phyloP scores from a whole-genome alignment of 2,329 filamentous ascomycete species.

The Cadophora malorum region DNA sequence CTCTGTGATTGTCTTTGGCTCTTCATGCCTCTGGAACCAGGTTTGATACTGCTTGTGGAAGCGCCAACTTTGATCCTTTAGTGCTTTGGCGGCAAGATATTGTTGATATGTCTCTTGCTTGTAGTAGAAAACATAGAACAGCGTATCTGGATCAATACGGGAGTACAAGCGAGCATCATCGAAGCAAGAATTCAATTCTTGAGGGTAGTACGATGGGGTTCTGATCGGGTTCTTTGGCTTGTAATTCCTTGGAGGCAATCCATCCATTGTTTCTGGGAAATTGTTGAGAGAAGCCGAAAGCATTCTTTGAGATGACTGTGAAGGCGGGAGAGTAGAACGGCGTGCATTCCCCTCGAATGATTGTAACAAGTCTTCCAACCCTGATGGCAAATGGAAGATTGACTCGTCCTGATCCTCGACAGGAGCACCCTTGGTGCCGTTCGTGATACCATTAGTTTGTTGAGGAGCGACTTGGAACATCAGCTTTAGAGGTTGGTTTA shows the following conservation, averaged over 20 bases:
- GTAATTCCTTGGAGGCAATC: conserved; percentile 84
- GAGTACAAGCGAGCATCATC: conserved; percentile 89
- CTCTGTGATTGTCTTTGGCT: conserved; percentile 98
- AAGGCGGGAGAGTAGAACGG: conserved; percentile 57
- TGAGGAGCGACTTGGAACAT: conserved; percentile 39
- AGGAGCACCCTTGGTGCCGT: conserved; percentile 54
- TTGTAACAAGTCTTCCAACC: conserved; percentile 87
- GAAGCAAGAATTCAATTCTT: conserved; percentile 89
- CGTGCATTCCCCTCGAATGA: conserved; percentile 86
- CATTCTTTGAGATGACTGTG: conserved; percentile 74
- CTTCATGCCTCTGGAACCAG: conserved; percentile 98
- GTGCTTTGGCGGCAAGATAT: conserved; percentile 91
- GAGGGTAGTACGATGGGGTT: conserved; percentile 84
- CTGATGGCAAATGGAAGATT: conserved; percentile 90
- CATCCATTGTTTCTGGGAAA: conserved; percentile 76
- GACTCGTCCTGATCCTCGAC: conserved; percentile 69
- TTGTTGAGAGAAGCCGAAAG: conserved; percentile 76
- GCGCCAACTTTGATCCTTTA: conserved; percentile 98
- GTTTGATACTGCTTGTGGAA: conserved; percentile 99
- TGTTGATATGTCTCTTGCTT: conserved; percentile 96
- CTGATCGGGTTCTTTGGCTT: conserved; percentile 82
- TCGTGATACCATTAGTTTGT: conserved; percentile 59
- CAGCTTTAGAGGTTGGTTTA: conserved; percentile 26
- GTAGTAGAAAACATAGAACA: conserved; percentile 99
- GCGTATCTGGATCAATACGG: conserved; percentile 90